phyloP scores from a whole-genome alignment of 306 rosid species.

The peach (Prunus persica) region DNA sequence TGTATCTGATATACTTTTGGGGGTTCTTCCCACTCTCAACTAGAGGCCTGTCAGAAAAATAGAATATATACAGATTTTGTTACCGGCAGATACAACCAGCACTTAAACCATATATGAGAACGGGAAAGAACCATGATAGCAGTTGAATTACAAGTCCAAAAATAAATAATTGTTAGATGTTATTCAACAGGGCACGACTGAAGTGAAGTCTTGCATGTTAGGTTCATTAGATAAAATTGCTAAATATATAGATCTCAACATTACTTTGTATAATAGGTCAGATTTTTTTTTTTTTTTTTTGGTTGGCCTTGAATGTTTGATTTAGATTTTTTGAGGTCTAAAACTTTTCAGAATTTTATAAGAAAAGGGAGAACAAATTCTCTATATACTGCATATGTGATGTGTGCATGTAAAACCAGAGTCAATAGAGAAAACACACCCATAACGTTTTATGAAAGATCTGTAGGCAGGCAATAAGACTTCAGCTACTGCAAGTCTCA shows the following conservation, averaged over 20 bases:
- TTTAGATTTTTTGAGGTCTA: neutral
- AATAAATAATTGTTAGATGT: neutral
- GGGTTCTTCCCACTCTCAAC: conserved; percentile 89
- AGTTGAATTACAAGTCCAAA: neutral
- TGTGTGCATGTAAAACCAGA: neutral
- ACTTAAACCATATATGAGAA: neutral
- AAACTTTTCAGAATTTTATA: neutral
- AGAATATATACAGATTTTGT: neutral
- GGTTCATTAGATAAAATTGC: neutral
- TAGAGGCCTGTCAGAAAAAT: conserved; percentile 51
- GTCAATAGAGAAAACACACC: conserved; percentile 45
- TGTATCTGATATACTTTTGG: conserved; percentile 76
- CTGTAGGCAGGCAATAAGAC: conserved; percentile 91
- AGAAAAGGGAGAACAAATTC: neutral
- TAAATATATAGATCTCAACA: neutral
- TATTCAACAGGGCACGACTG: neutral
- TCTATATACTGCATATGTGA: neutral
- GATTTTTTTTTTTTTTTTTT: neutral
- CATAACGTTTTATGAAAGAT: conserved; percentile 79
- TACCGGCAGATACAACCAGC: neutral
- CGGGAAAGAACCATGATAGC: neutral
- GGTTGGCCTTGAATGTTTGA: neutral
- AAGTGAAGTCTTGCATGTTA: neutral
- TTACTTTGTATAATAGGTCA: neutral
- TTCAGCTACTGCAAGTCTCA: conserved; percentile 92